Percentiles rank a stretch among this genome's conserved stretches.
Conservation (phyloP, 2,329 filamentous ascomycete species). For the Fusarium paranaense region DNA sequence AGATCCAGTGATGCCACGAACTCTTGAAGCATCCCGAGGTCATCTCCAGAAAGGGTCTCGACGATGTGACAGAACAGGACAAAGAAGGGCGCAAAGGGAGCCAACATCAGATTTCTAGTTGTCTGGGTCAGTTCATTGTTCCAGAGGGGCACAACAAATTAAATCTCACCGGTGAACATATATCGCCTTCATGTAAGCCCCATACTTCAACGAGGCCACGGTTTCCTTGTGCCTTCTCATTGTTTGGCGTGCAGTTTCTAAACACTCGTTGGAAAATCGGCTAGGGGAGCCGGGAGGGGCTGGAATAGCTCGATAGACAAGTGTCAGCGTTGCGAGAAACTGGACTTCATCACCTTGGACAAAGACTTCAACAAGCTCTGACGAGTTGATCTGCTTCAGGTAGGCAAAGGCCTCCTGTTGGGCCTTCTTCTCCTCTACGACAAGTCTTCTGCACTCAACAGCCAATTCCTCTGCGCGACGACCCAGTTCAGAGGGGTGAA, state of each 20-base stretch:
- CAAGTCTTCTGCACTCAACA: slow-evolving; percentile 50
- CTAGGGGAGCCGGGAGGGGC: slow-evolving; percentile 53
- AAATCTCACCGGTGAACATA: slow-evolving; percentile 62
- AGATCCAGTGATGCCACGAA: slow-evolving; percentile 67
- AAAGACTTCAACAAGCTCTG: slow-evolving; percentile 55
- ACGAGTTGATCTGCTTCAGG: slow-evolving; percentile 51
- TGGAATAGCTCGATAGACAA: slow-evolving; percentile 64
- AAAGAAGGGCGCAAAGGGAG: slow-evolving; percentile 69
- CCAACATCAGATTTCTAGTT: slow-evolving; percentile 62
- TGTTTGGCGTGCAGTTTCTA: slow-evolving; percentile 60
- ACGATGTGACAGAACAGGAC: slow-evolving; percentile 68
- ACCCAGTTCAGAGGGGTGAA: slow-evolving; percentile 53
- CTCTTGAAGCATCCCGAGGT: slow-evolving; percentile 65
- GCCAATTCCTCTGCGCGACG: slow-evolving; percentile 53
- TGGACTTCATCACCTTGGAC: slow-evolving; percentile 60
- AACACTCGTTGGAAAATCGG: slow-evolving; percentile 60
- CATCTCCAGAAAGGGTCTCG: slow-evolving; percentile 63
- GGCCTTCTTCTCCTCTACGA: slow-evolving; percentile 37
- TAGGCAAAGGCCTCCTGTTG: slow-evolving; percentile 43
- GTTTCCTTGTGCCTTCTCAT: slow-evolving; percentile 58
- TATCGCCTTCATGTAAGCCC: slow-evolving; percentile 54
- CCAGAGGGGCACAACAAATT: too few species aligned
- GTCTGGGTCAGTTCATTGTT: neutral
- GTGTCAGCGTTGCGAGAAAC: slow-evolving; percentile 59
- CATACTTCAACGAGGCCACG: slow-evolving; percentile 54